These are phyloP conservation scores for Colletotrichum truncatum DNA, from an alignment of 2,329 filamentous ascomycete species.

Conservation along the genomic window DNA sequence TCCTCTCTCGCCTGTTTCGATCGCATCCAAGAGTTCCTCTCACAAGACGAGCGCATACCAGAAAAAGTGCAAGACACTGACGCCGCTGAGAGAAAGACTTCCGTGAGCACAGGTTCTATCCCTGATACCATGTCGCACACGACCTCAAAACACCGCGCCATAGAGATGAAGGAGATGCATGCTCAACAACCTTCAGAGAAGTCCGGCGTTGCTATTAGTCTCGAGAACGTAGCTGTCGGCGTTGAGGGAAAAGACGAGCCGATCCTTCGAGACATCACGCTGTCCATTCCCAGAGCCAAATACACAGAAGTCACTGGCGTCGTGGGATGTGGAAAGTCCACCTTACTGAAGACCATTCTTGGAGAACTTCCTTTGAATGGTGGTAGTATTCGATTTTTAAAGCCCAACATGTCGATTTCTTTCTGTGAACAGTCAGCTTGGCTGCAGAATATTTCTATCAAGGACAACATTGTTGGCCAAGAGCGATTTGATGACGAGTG, in stretches of 20 bases:
- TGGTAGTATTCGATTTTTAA: not conserved
- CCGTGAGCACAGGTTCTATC: not conserved
- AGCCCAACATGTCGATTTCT: not conserved
- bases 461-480: slow-evolving; percentile 32
- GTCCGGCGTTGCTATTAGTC: not conserved
- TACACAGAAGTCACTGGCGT: slow-evolving; percentile 12
- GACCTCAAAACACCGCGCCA: not conserved
- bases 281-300: not conserved
- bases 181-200: not conserved
- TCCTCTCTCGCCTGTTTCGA: slow-evolving; percentile 26
- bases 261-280: not conserved
- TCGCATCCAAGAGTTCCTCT: slow-evolving; percentile 33
- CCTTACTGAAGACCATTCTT: slow-evolving; percentile 34
- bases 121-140: not conserved
- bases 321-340: slow-evolving; percentile 31
- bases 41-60: not conserved
- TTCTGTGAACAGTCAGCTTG: slow-evolving; percentile 34
- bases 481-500: slow-evolving; percentile 36
- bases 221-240: not conserved
- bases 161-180: not conserved
- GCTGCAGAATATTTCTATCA: slow-evolving; percentile 33
- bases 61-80: not conserved
- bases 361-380: slow-evolving; percentile 23
- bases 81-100: not conserved
- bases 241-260: slow-evolving; percentile 5